A percentile compares a stretch with the other conserved stretches of the same genome.
These are phyloP conservation scores for Dissoconium aciculare DNA, from an alignment of 2,329 filamentous ascomycete genomes.

Conservation along the genomic window DNA sequence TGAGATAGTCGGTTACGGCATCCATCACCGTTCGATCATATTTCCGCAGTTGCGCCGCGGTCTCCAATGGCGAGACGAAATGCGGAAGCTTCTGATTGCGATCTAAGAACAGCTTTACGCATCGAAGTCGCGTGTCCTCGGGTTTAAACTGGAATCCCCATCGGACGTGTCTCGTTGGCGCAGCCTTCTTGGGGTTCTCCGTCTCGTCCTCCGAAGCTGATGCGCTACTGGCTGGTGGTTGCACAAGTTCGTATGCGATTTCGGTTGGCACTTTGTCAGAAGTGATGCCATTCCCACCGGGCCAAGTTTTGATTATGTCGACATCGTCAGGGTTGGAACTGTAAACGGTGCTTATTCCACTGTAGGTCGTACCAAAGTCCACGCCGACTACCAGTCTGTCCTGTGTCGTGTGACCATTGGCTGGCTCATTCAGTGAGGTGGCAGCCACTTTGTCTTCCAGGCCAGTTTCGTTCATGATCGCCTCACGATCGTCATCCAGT, in stretches of 20 bases:
- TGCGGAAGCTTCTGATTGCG: conserved; percentile 66
- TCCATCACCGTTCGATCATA: conserved; percentile 65
- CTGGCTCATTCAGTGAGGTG: conserved; percentile 8
- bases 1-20: conserved; percentile 65
- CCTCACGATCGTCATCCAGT: conserved; percentile 1
- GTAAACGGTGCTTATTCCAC: conserved; percentile 42
- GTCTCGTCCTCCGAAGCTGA: conserved; percentile 2
- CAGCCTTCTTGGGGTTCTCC: conserved; percentile 16
- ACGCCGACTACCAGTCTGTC: conserved; percentile 63
- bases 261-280: conserved; percentile 77
- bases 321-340: conserved; percentile 54
- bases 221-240: conserved; percentile 1
- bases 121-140: conserved; percentile 59
- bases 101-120: conserved; percentile 74
- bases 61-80: conserved; percentile 65
- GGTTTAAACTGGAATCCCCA: conserved; percentile 77
- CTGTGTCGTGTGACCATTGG: conserved; percentile 6
- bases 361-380: conserved; percentile 76
- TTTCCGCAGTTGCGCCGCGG: conserved; percentile 57
- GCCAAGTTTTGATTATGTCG: conserved; percentile 73
- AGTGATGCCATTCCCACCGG: conserved; percentile 71
- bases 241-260: conserved; percentile 42
- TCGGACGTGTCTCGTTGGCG: conserved; percentile 34
- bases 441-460: conserved; percentile 7
- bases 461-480: conserved; percentile 8